Conservation (phyloP, 73 alveolate genomes). For the Blepharisma stoltei region DNA sequence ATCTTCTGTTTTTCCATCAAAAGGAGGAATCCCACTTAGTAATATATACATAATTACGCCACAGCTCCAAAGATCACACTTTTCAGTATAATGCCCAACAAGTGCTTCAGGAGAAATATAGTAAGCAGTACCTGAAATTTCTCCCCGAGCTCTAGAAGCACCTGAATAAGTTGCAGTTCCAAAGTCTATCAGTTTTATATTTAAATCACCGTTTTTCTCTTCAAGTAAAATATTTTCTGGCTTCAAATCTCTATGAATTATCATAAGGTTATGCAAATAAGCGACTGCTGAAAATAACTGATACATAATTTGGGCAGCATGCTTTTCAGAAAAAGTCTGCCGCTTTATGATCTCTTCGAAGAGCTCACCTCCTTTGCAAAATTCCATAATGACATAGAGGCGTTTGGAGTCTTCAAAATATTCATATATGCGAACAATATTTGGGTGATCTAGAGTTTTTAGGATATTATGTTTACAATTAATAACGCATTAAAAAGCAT, state of each 20-base stretch:
- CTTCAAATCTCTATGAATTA: conserved; percentile 30
- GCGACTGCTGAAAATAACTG: conserved; percentile 42
- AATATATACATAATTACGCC: conserved; percentile 34
- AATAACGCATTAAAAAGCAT: too few species aligned
- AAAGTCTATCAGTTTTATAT: conserved; percentile 54
- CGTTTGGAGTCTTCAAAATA: conserved; percentile 28
- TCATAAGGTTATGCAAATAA: conserved; percentile 32
- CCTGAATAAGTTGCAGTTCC: conserved; percentile 49
- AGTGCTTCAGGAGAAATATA: conserved; percentile 39
- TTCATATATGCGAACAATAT: conserved; percentile 35
- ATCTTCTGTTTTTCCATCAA: conserved; percentile 32
- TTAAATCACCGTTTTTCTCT: not conserved
- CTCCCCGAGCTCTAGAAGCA: conserved; percentile 36
- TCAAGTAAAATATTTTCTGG: conserved; percentile 18
- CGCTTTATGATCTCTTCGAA: conserved; percentile 48
- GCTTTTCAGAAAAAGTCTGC: conserved; percentile 34
- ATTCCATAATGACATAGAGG: conserved; percentile 37
- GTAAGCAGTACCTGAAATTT: conserved; percentile 43
- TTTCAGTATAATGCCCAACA: conserved; percentile 32
- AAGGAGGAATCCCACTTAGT: conserved; percentile 37
- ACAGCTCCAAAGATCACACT: conserved; percentile 38
- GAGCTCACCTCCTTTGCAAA: conserved; percentile 63
- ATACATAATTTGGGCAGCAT: conserved; percentile 46
- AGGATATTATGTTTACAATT: too few species aligned
- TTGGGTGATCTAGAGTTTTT: conserved; percentile 32